phyloP scores from a whole-genome alignment of 2,329 filamentous ascomycete species.

The Colletotrichum brevisporum region DNA sequence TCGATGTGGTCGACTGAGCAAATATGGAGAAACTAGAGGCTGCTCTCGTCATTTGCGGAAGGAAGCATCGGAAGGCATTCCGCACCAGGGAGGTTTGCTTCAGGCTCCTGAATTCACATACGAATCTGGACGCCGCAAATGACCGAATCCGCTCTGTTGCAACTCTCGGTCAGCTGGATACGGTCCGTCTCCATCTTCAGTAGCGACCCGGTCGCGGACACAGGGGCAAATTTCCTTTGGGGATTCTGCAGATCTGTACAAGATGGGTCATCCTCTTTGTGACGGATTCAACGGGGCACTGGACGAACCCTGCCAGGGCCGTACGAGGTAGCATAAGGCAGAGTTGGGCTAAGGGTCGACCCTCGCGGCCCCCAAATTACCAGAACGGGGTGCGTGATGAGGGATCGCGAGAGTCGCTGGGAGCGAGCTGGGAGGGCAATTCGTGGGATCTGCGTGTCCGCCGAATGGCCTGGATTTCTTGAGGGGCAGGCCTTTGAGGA shows the following conservation, averaged over 20 bases:
- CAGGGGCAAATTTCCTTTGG: constrained; percentile 4
- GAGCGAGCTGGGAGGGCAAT: constrained; percentile 1
- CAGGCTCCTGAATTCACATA: too few species aligned
- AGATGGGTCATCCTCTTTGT: constrained; percentile 10
- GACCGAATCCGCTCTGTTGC: constrained; percentile 18
- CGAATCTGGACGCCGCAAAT: constrained; percentile 1
- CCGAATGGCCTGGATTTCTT: constrained; percentile 8
- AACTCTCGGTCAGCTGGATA: not conserved
- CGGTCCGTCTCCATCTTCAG: not conserved
- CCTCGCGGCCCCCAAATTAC: not conserved
- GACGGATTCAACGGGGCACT: constrained; percentile 19
- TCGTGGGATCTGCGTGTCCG: constrained; percentile 7
- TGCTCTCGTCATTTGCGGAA: constrained; percentile 8
- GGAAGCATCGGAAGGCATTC: constrained; percentile 14
- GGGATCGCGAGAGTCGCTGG: not conserved
- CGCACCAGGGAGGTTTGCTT: not conserved
- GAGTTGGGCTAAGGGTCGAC: not conserved
- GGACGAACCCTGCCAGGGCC: constrained; percentile 3
- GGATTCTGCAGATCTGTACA: constrained; percentile 15
- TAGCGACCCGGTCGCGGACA: not conserved
- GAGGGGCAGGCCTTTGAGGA: constrained; percentile 11
- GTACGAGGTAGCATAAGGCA: constrained; percentile 6
- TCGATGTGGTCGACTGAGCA: not conserved
- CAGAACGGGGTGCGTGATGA: not conserved
- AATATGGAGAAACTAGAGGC: not conserved